Percentiles rank a stretch among this genome's conserved stretches.
These are phyloP conservation scores for Phytophthora citrophthora DNA, from an alignment of 352 stramenopile genomes.

Conservation along the genomic window DNA sequence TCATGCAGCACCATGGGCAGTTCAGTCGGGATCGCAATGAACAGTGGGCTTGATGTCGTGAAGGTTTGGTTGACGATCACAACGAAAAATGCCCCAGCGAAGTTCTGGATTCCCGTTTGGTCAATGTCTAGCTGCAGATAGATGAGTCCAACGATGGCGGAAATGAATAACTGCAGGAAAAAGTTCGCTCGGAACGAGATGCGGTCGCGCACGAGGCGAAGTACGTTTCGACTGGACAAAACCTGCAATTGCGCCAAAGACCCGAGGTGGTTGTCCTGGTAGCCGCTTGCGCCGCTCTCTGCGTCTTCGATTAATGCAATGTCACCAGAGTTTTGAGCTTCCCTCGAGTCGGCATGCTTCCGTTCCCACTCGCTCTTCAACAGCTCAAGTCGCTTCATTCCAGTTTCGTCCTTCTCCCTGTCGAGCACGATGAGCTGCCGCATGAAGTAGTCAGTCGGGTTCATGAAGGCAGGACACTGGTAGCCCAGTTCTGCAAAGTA, in stretches of 20 bases:
- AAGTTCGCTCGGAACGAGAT: background rate
- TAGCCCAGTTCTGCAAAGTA: background rate
- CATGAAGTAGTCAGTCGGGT: background rate
- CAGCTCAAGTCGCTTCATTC: background rate
- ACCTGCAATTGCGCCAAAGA: background rate
- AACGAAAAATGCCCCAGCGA: background rate
- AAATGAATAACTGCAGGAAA: background rate
- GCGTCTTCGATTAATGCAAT: background rate
- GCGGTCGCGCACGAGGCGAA: background rate
- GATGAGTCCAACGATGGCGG: background rate
- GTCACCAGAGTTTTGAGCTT: background rate
- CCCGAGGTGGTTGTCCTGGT: background rate
- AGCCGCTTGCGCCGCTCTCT: background rate
- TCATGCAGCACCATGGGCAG: background rate
- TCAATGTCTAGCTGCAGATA: background rate
- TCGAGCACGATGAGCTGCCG: background rate
- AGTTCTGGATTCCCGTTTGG: background rate
- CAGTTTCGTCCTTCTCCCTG: background rate
- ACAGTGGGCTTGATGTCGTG: background rate
- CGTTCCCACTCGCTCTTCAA: background rate
- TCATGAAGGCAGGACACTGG: background rate
- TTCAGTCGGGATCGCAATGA: background rate
- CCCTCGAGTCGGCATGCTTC: background rate
- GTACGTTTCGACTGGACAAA: background rate
- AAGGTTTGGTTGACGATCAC: background rate